Evolutionary conservation across 805 yeast species (phyloP).

Genomic region (Metschnikowia gruessii): DNA sequence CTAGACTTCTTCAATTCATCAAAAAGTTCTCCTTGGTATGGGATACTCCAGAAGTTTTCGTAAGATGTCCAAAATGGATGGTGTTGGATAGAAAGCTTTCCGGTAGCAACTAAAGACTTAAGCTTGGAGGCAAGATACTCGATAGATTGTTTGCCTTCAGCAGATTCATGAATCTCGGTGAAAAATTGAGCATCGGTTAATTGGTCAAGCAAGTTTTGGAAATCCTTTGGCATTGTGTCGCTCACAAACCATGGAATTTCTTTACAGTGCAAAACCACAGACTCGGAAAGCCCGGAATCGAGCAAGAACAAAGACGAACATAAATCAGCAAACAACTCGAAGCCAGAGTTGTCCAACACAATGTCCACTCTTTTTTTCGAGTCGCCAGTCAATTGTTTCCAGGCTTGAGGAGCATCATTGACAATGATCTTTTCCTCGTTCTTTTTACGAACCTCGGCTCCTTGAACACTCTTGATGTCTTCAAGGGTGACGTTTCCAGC

Average conservation of each 20-base stretch:
- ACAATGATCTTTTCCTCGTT: constrained; percentile 75
- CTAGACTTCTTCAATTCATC: constrained; percentile 59
- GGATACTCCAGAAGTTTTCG: constrained; percentile 71
- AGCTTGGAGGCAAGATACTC: constrained; percentile 23
- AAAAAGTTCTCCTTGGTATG: constrained; percentile 61
- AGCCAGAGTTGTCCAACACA: constrained; percentile 91
- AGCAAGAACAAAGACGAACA: constrained; percentile 44
- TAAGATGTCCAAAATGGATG: constrained; percentile 87
- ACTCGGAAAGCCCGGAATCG: constrained; percentile 62
- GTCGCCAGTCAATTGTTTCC: constrained; percentile 45
- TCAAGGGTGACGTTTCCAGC: constrained; percentile 81
- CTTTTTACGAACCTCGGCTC: constrained; percentile 78
- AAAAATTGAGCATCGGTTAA: constrained; percentile 52
- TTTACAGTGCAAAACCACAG: constrained; percentile 81
- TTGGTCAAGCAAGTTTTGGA: constrained; percentile 54
- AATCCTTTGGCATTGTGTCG: constrained; percentile 87
- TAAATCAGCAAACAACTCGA: constrained; percentile 88
- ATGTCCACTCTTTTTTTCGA: constrained; percentile 61
- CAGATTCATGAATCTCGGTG: constrained; percentile 32
- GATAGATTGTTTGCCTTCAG: constrained; percentile 23
- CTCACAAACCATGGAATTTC: constrained; percentile 96
- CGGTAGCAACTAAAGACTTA: constrained; percentile 19
- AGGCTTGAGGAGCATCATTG: constrained; percentile 71
- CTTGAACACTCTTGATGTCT: constrained; percentile 88
- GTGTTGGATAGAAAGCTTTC: constrained; percentile 34